Conservation (phyloP, 306 rosid species). For the Quercus suber region DNA sequence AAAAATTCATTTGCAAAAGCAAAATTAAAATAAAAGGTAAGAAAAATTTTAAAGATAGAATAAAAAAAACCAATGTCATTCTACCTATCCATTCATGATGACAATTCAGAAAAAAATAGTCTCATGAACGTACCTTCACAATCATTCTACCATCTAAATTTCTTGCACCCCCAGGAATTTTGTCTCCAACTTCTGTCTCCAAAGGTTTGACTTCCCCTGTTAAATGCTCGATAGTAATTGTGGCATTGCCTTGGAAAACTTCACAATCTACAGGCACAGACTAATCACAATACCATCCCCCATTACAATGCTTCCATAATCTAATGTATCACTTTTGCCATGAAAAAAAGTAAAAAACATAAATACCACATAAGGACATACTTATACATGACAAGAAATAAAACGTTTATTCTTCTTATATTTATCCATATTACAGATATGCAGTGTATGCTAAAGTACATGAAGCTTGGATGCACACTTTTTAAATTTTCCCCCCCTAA, state of each 20-base stretch:
- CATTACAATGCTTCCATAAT: constrained; percentile 49
- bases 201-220: constrained; percentile 95
- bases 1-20: not conserved
- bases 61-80: not conserved
- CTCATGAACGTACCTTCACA: constrained; percentile 60
- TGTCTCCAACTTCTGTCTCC: constrained; percentile 81
- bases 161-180: constrained; percentile 98
- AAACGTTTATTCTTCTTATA: not conserved
- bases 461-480: not conserved
- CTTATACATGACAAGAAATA: not conserved
- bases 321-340: constrained; percentile 14
- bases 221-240: constrained; percentile 92
- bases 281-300: constrained; percentile 81
- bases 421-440: not conserved
- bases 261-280: constrained; percentile 99
- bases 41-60: too few relatives aligned
- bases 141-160: constrained; percentile 94
- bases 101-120: constrained; percentile 13
- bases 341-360: not conserved
- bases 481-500: too few relatives aligned
- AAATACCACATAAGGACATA: constrained; percentile 1
- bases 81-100: constrained; percentile 2
- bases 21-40: not conserved
- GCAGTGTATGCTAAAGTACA: constrained; percentile 1
- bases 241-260: constrained; percentile 88